Percentiles rank a stretch among this genome's conserved stretches.
Conservation (phyloP, 2,329 filamentous ascomycete species). For the Phaeophleospora eucalypticola region DNA sequence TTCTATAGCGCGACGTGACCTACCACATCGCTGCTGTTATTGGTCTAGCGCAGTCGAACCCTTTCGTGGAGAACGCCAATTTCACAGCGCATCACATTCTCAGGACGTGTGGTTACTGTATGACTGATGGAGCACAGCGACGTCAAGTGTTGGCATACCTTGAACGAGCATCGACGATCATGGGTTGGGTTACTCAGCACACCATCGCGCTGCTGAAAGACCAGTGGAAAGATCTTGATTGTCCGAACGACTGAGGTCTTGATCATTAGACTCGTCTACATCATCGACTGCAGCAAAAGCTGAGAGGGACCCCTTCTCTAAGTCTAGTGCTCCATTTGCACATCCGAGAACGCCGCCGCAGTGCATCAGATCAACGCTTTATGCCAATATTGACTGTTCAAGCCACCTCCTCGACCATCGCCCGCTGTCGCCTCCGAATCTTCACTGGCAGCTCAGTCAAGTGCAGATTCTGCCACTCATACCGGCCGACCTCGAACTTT, state of each 20-base stretch:
- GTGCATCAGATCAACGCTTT: conserved; percentile 1
- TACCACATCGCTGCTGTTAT: conserved; percentile 17
- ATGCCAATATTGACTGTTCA: too few species aligned
- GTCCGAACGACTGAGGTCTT: conserved; percentile 8
- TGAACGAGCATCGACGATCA: conserved; percentile 12
- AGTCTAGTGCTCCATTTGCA: background rate
- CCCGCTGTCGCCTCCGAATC: conserved; percentile 32
- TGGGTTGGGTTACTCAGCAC: conserved; percentile 19
- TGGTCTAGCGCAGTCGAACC: conserved; percentile 22
- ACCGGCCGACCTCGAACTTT: conserved; percentile 33
- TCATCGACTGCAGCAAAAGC: background rate
- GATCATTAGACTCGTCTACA: background rate
- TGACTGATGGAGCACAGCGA: conserved; percentile 19
- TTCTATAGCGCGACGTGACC: conserved; percentile 15
- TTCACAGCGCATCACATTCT: conserved; percentile 25
- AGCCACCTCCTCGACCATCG: background rate
- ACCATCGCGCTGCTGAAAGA: conserved; percentile 16
- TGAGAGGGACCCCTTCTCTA: background rate
- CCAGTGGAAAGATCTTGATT: conserved; percentile 24
- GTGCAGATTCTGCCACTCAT: conserved; percentile 38
- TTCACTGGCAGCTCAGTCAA: conserved; percentile 38
- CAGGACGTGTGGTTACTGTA: conserved; percentile 17
- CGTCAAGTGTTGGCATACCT: conserved; percentile 16
- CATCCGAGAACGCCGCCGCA: conserved; percentile 4
- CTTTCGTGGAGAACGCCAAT: conserved; percentile 22